Base-by-base conservation (phyloP, 371 early-diverging fungal species). In the Lichtheimia corymbifera region DNA sequence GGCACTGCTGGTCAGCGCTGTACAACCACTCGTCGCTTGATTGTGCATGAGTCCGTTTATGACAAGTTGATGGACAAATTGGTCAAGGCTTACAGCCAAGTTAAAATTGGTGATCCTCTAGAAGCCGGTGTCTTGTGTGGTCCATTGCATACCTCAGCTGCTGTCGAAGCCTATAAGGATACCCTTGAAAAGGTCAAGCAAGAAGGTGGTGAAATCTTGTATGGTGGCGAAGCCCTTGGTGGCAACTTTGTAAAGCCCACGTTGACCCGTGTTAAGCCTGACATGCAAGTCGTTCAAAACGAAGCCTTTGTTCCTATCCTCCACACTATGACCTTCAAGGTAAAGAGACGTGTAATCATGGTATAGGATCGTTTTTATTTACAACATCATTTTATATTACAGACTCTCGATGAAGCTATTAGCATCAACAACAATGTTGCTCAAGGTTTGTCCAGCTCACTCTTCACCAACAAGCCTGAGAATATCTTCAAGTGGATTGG, bases 1-100 rank as follows among this genome's bases (percentile, higher is more conserved):
- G 98, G 98, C 42, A 97, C 97, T 22, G 93, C 96, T 47, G 97
- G 98, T 24, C 98, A 97, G 77, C 82, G 98, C 35, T 97, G 98
- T 76, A 97, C 98, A 1, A 97, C 97, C 27, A 92, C 96, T 2
- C 90, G 97, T 28, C 91, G 97, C 42, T 79, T 97, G 68, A 88
- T 96, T 71, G 75, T 97, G n/a, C 98, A 97, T 59, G 92, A 93
- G 66, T 81, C 82, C 53, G 93, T 97, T 55, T 90, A 97, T 72
- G 97, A 96, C 64, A 77, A 80, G 3, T 90, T 98, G 65, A 74
- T 97, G 18, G 89, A 83, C 41, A 74, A 84, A 49, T 80, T 98
- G 9, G 73, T 81, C 59, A 89, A 90, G 66, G 96, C 97, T 0
- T 98, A 98, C 74, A 63, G 66, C 35, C 95, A 97, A 65, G 88